Percentiles rank a stretch among this genome's conserved stretches.
Conservation (phyloP, 352 stramenopile genomes). For the Globisporangium splendens region DNA sequence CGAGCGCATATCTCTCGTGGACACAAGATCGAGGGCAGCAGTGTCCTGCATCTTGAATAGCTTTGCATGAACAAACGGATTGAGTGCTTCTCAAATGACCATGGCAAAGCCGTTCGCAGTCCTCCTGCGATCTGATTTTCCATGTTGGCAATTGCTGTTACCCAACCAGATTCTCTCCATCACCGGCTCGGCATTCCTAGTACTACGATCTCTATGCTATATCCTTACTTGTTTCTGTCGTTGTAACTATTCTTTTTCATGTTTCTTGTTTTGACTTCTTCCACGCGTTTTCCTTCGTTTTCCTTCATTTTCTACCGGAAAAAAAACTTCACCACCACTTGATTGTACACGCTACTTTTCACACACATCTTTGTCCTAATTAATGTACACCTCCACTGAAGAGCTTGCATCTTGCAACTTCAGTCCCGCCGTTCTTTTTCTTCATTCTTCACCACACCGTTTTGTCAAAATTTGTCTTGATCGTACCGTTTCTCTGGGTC, state of each 20-base stretch:
- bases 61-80: too few relatives aligned
- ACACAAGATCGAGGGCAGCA: too few relatives aligned
- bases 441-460: background rate
- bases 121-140: background rate
- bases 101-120: too few relatives aligned
- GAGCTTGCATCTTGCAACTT: background rate
- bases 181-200: too few relatives aligned
- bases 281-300: conserved; percentile 1
- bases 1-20: background rate
- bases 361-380: conserved; percentile 4
- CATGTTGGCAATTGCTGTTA: background rate
- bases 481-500: conserved; percentile 7
- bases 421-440: background rate
- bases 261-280: background rate
- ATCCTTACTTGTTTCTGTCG: too few relatives aligned
- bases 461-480: conserved; percentile 9
- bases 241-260: too few relatives aligned
- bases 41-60: too few relatives aligned
- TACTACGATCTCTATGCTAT: too few relatives aligned
- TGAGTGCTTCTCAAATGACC: background rate
- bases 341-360: background rate
- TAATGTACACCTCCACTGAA: conserved; percentile 12
- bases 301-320: background rate
- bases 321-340: background rate
- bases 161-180: too few relatives aligned